Evolutionary conservation across 805 yeast genomes (phyloP).

Genomic region (Metschnikowia chrysomelidarum): DNA sequence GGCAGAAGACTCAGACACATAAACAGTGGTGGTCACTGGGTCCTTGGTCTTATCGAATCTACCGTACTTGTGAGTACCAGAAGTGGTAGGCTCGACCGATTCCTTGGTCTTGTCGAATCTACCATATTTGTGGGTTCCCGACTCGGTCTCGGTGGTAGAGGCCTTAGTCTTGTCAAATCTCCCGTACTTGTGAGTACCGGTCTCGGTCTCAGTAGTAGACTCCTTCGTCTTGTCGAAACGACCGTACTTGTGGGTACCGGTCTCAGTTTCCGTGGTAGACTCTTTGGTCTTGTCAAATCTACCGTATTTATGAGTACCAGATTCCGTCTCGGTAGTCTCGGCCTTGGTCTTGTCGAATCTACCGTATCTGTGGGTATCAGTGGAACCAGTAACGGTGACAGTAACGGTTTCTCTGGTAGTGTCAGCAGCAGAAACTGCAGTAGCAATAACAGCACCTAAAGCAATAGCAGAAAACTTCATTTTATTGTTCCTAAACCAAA

Average conservation of each 20-base stretch:
- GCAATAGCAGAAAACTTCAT: constrained; percentile 21
- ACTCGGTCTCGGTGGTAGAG: constrained; percentile 16
- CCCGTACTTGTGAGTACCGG: constrained; percentile 32
- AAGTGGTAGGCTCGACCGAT: constrained; percentile 29
- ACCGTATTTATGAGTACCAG: constrained; percentile 21
- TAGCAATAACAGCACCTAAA: constrained; percentile 17
- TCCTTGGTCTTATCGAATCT: constrained; percentile 33
- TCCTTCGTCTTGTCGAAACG: constrained; percentile 50
- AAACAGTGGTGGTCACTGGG: constrained; percentile 38
- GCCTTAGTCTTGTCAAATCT: constrained; percentile 19
- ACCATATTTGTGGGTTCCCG: constrained; percentile 31
- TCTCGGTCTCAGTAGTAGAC: constrained; percentile 15
- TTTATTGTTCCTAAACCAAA: neutral
- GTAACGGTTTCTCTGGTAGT: constrained; percentile 18
- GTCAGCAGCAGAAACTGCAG: constrained; percentile 16
- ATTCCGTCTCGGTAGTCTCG: constrained; percentile 10
- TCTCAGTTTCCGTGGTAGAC: constrained; percentile 10
- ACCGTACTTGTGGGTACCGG: constrained; percentile 52
- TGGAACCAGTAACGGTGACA: constrained; percentile 18
- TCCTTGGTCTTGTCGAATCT: constrained; percentile 38
- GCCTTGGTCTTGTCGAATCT: constrained; percentile 24
- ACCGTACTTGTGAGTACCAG: constrained; percentile 35
- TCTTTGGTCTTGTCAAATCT: constrained; percentile 21
- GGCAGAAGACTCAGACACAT: constrained; percentile 17
- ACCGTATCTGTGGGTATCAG: constrained; percentile 23